Evolutionary conservation across 2,329 filamentous ascomycete genomes (phyloP).

Genomic region (Xylariales sp.): DNA sequence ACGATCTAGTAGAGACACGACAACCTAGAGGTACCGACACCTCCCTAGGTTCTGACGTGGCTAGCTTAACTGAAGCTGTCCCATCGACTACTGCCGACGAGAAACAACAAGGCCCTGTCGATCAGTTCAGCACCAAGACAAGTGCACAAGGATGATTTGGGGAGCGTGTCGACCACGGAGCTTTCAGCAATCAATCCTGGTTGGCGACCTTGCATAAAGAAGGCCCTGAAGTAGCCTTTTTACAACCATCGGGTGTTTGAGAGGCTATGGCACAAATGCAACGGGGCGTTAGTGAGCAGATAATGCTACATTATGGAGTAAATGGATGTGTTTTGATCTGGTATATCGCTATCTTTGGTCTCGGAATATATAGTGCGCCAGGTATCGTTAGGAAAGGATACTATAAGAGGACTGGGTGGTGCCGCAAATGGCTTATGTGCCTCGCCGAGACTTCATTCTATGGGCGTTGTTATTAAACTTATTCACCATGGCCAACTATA

Average conservation of each 20-base stretch:
- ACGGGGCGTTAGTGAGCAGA: not conserved
- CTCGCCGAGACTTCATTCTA: not conserved
- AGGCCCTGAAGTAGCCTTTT: not conserved
- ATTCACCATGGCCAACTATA: not conserved
- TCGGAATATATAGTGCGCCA: not conserved
- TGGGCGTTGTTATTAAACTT: not conserved
- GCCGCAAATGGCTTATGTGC: not conserved
- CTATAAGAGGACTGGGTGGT: not conserved
- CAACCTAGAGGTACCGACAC: constrained; percentile 4
- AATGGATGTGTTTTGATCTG: not conserved
- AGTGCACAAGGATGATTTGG: not conserved
- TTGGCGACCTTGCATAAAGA: not conserved
- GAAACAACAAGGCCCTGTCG: not conserved
- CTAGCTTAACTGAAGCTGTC: constrained; percentile 1
- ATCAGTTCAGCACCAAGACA: not conserved
- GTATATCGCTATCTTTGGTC: not conserved
- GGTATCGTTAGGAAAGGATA: constrained; percentile 7
- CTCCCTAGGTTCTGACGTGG: constrained; percentile 13
- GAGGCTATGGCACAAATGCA: not conserved
- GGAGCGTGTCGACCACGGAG: not conserved
- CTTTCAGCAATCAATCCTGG: not conserved
- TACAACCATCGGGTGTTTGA: not conserved
- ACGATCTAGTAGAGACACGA: constrained; percentile 66
- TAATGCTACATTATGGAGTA: not conserved
- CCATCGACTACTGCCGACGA: not conserved